phyloP scores from a whole-genome alignment of 225 moss, liverwort and hornwort species.

The Pseudoscleropodium purum region DNA sequence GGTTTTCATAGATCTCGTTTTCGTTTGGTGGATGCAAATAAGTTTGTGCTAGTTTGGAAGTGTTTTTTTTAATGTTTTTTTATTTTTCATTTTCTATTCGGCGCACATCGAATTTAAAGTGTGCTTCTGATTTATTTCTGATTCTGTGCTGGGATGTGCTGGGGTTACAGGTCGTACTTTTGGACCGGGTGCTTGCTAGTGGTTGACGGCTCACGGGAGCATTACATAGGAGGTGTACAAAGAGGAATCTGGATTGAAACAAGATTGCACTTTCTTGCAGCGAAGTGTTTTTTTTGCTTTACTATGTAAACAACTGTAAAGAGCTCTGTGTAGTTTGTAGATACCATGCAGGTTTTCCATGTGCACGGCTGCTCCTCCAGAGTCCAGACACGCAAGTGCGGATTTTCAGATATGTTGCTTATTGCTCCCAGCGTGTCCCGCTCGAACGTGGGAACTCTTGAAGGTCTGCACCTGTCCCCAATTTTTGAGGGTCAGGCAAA shows the following conservation, averaged over 20 bases:
- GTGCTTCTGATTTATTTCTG: no score
- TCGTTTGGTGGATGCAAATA: background rate
- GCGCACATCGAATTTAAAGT: background rate
- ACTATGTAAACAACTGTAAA: slow-evolving; percentile 18
- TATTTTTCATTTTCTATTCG: background rate
- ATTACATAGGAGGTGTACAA: slow-evolving; percentile 7
- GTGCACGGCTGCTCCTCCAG: background rate
- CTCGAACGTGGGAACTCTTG: background rate
- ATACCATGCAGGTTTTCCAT: slow-evolving; percentile 14
- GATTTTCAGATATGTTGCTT: background rate
- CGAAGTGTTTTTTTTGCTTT: background rate
- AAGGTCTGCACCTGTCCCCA: background rate
- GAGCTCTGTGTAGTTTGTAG: slow-evolving; percentile 22
- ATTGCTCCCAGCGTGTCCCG: background rate
- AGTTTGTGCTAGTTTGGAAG: background rate
- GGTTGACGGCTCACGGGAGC: background rate
- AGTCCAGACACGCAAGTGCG: background rate
- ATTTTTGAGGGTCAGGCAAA: background rate
- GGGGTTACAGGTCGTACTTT: background rate
- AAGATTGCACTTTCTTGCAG: background rate
- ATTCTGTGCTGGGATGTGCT: background rate
- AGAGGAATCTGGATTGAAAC: slow-evolving; percentile 8
- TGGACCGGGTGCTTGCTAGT: background rate
- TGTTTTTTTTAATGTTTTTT: background rate
- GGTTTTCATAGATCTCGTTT: background rate